These are phyloP conservation scores for Phytophthora citrophthora DNA, from an alignment of 352 stramenopile genomes.

Conservation along the genomic window DNA sequence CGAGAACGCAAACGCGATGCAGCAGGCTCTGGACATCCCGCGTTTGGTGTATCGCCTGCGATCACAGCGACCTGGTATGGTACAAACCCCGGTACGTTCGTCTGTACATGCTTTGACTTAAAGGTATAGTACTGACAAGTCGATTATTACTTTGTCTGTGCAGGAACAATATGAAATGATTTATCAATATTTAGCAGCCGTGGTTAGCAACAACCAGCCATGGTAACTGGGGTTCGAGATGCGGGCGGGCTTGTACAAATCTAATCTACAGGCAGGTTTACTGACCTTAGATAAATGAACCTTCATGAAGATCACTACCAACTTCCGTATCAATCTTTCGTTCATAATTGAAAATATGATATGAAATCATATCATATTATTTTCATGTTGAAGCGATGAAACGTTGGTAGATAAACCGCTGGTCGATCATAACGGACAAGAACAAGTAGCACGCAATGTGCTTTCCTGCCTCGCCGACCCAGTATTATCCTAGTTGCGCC, in stretches of 20 bases:
- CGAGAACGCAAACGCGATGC: constrained; percentile 25
- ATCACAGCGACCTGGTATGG: constrained; percentile 81
- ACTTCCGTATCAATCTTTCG: too few species aligned
- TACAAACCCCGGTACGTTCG: constrained; percentile 77
- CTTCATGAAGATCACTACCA: too few species aligned
- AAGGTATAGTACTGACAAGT: neutral
- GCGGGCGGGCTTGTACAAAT: neutral
- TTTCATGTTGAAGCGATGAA: too few species aligned
- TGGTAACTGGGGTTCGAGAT: constrained; percentile 49
- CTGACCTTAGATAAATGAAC: neutral
- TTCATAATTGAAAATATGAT: too few species aligned
- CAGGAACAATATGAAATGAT: constrained; percentile 90
- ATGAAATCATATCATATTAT: too few species aligned
- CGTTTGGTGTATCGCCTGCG: constrained; percentile 66
- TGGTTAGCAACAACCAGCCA: constrained; percentile 54
- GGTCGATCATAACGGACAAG: too few species aligned
- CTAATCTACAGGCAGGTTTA: constrained; percentile 4
- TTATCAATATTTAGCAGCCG: constrained; percentile 78
- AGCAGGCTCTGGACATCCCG: constrained; percentile 58
- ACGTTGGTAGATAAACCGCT: too few species aligned
- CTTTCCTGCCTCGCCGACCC: too few species aligned
- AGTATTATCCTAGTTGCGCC: too few species aligned
- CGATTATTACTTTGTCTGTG: constrained; percentile 5
- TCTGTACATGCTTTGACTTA: neutral
- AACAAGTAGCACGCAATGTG: too few species aligned